Conservation (phyloP, 306 rosid genomes). For the Medicago ruthenica region DNA sequence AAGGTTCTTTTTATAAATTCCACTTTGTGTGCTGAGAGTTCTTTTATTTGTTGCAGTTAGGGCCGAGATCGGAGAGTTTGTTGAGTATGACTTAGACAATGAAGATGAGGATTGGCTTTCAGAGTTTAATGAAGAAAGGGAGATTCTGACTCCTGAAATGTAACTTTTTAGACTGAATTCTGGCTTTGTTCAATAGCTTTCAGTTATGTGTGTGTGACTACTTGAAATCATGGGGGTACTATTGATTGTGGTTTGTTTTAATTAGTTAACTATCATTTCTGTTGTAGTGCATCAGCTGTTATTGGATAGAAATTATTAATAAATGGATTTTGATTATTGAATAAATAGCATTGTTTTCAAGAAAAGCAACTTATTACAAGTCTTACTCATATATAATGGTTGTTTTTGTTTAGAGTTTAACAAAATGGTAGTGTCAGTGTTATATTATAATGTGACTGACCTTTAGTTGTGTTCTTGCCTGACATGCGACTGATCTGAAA, state of each 20-base stretch:
- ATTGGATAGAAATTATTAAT: constrained; percentile 1
- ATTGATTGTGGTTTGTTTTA: constrained; percentile 23
- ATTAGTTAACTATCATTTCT: constrained; percentile 30
- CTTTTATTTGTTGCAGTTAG: constrained; percentile 62
- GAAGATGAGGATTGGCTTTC: constrained; percentile 96
- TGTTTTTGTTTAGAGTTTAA: constrained; percentile 20
- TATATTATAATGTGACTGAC: constrained; percentile 30
- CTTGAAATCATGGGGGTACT: constrained; percentile 20
- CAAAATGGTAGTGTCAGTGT: constrained; percentile 19
- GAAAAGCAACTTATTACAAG: constrained; percentile 18
- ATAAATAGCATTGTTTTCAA: neutral
- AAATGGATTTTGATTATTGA: constrained; percentile 8
- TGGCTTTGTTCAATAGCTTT: constrained; percentile 26
- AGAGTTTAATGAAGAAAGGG: constrained; percentile 70
- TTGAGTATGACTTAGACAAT: constrained; percentile 94
- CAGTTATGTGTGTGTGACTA: constrained; percentile 1
- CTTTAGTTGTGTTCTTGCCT: constrained; percentile 21
- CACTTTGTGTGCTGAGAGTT: constrained; percentile 30
- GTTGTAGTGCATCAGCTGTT: constrained; percentile 3
- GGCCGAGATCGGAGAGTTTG: constrained; percentile 95
- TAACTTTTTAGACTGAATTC: constrained; percentile 38
- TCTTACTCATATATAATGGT: constrained; percentile 15
- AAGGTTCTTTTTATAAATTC: constrained; percentile 29
- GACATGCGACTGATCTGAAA: constrained; percentile 27
- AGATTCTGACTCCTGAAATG: constrained; percentile 71